These are phyloP conservation scores for Penicillium longicatenatum DNA, from an alignment of 495 filamentous ascomycete genomes.

Conservation along the genomic window DNA sequence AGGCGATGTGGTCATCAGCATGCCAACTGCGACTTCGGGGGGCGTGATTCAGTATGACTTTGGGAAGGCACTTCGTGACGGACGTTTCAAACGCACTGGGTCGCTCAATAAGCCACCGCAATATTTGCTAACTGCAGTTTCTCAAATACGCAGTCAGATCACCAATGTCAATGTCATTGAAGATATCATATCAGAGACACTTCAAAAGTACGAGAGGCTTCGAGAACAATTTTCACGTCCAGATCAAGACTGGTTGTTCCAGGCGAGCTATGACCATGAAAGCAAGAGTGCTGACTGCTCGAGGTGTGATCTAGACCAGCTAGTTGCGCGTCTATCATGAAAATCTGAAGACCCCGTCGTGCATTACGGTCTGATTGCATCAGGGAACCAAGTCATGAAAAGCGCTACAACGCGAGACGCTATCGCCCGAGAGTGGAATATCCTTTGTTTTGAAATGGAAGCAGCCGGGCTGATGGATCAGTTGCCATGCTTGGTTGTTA, in stretches of 20 bases:
- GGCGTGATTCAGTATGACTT: constrained; percentile 41
- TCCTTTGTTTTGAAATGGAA: constrained; percentile 14
- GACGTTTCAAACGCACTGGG: constrained; percentile 34
- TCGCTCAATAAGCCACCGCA: constrained; percentile 35
- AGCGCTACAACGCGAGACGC: constrained; percentile 30
- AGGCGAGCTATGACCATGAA: constrained; percentile 28
- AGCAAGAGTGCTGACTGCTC: constrained; percentile 16
- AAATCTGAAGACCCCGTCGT: constrained; percentile 11
- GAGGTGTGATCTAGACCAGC: constrained; percentile 6
- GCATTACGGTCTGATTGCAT: constrained; percentile 43
- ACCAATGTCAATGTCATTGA: constrained; percentile 13
- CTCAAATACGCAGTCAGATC: not conserved
- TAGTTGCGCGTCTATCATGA: constrained; percentile 13
- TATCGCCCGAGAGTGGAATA: not conserved
- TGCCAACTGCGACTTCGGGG: constrained; percentile 20
- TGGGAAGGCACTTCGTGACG: constrained; percentile 35
- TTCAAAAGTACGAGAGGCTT: constrained; percentile 12
- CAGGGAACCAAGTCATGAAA: constrained; percentile 40
- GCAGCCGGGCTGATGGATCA: constrained; percentile 7
- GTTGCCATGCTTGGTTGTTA: constrained; percentile 1
- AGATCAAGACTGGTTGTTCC: constrained; percentile 30
- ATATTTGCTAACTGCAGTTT: constrained; percentile 27
- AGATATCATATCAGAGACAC: not conserved
- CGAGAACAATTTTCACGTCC: constrained; percentile 23
- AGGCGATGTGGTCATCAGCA: constrained; percentile 42